Base-by-base conservation (phyloP, 441 rosid genomes). In the Brassica balearica region DNA sequence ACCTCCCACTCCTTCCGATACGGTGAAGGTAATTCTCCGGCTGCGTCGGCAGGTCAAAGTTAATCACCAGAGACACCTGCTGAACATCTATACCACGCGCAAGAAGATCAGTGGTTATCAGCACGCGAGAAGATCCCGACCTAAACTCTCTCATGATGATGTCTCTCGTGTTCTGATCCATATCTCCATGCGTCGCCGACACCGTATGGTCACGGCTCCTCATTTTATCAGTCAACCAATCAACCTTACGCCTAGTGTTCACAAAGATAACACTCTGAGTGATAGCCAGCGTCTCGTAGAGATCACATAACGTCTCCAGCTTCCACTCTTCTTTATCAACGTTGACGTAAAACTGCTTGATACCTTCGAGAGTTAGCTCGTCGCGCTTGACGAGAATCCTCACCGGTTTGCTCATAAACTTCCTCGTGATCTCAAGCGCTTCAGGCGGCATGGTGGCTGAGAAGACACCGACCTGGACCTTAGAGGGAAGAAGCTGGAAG, bases 181-280 rank as follows among this genome's bases (percentile, higher is more conserved):
- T 88, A 88, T 90, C 94, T 55, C 94, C 92, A 53, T 90, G 95
- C 12, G 93, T 89, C 3, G 96, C 92, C 5, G 96, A 88, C 27
- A 88, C 91, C 0, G 91, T 86, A 83, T 88, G 91, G 83, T 88
- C 91, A 48, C 91, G 82, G 80, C 82, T 69, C 69, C 88, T 53
- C 91, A 88, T 86, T 72, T 85, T 79, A 79, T 86, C 91, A 0
- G 91, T 86, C 8, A 88, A 74, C 91, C 91, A 88, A 70, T 88
- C 89, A 0, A 88, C 89, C 85, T 88, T 88, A 58, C 91, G 88
- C 77, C 91, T 71, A 0, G 91, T 88, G 80, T 88, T 86, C 73
- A 88, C 91, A 64, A 88, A 88, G 72, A 88, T 86, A 68, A 88
- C 91, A 55, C 91, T 88, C 74, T 88, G 91, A 34, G 91, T 88